Percentiles rank a stretch among this genome's conserved stretches.
phyloP scores from a whole-genome alignment of 2,329 filamentous ascomycete genomes.

The Zasmidium angulare region DNA sequence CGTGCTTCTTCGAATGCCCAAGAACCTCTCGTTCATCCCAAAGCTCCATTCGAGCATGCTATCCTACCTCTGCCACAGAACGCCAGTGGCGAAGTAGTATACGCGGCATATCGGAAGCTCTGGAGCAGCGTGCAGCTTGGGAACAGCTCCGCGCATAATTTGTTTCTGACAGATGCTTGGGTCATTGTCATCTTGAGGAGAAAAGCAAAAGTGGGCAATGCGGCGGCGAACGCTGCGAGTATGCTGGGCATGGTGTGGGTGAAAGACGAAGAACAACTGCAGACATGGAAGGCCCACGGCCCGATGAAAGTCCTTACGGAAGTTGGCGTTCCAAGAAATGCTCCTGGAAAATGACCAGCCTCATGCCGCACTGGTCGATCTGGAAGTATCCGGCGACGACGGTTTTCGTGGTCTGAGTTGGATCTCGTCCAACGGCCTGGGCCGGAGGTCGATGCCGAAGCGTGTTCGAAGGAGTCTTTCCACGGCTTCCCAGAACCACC shows the following conservation, averaged over 20 bases:
- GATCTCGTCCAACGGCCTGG: too few relatives aligned
- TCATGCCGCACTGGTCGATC: too few relatives aligned
- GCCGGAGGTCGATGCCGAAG: too few relatives aligned
- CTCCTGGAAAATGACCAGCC: too few relatives aligned
- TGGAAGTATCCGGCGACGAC: too few relatives aligned
- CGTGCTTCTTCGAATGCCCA: conserved; percentile 2
- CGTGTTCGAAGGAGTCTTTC: too few relatives aligned
- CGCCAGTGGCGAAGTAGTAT: conserved; percentile 9
- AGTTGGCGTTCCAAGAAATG: conserved; percentile 22
- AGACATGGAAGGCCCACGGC: conserved; percentile 17
- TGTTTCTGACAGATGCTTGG: conserved; percentile 35
- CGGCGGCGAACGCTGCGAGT: conserved; percentile 35
- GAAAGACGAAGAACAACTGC: conserved; percentile 17
- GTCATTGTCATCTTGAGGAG: conserved; percentile 38
- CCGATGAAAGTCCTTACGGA: conserved; percentile 17
- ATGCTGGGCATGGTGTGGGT: conserved; percentile 38
- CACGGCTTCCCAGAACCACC: too few relatives aligned
- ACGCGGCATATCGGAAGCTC: conserved; percentile 22
- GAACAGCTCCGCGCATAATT: conserved; percentile 34
- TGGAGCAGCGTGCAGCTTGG: conserved; percentile 12
- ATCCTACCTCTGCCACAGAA: conserved; percentile 13
- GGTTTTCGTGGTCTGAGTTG: too few relatives aligned
- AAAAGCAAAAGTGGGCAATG: conserved; percentile 28
- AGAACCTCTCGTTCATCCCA: background rate
- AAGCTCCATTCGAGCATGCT: background rate